Evolutionary conservation across 2,329 filamentous ascomycete genomes (phyloP), one percentile per base, ranked within the genome.

Genomic region (Stagonosporopsis chrysanthemi): DNA sequence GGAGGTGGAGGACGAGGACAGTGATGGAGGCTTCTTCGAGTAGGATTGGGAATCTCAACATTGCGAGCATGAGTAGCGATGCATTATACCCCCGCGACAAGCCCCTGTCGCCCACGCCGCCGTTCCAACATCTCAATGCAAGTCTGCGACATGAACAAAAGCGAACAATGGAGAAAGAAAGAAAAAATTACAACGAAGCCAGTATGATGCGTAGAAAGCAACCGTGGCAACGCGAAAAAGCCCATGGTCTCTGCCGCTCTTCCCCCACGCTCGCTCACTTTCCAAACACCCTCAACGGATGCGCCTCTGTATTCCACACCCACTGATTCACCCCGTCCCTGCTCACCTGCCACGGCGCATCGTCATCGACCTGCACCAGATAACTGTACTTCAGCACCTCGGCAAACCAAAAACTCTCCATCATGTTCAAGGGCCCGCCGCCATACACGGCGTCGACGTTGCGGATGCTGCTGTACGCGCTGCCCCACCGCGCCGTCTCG

Each of bases 361-460:
- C 89, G 58, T 77, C 79, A 0, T 84, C 82, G 70, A 87, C 41
- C 39, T 68, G 86, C 56, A 90, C 90, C 66, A 96, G 74, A 77
- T 90, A 96, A 54, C 84, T 80, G 74, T 96, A 96, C 82, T 96
- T 96, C 75, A 96, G 73, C 61, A 92, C 89, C 80, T 96, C 92
- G 0, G 92, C 91, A 74, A 96, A 92, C 80, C 90, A 88, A 79
- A 95, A 96, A 68, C 89, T 93, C 78, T 96, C 91, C 81, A 94
- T 90, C 73, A 89, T 88, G 73, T 96, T 86, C 39, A 77, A 75
- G 57, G 83, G 86, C 0, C 77, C 75, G 1, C 89, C 90, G 9
- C 90, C 90, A 28, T 80, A 81, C 3, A 70, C 66, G 3, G 76
- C 78, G 64, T 90, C 91, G 42, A 96, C 90, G 71, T 96, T 76